These are phyloP conservation scores for Fusarium sp. DNA, from an alignment of 2,329 filamentous ascomycete species.

Conservation along the genomic window DNA sequence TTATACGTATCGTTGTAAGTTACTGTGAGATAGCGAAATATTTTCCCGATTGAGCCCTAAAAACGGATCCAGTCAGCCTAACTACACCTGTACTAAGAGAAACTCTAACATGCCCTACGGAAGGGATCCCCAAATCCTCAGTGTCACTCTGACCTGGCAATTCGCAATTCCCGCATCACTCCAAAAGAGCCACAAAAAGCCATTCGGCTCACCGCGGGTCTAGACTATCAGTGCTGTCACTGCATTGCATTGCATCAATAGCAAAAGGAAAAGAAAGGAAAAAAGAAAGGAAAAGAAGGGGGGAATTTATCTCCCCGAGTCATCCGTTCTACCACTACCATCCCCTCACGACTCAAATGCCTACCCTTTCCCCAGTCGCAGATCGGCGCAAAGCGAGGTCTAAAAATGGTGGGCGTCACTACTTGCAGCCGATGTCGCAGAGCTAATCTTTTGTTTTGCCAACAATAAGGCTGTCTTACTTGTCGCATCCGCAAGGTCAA, in stretches of 20 bases:
- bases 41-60: neutral
- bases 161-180: neutral
- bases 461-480: constrained; percentile 34
- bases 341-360: constrained; percentile 22
- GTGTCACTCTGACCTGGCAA: neutral
- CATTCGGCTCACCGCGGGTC: neutral
- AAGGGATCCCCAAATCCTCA: neutral
- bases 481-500: constrained; percentile 46
- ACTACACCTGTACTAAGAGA: neutral
- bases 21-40: neutral
- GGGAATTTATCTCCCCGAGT: constrained; percentile 1
- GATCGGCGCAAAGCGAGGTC: constrained; percentile 38
- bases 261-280: neutral
- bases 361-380: constrained; percentile 10
- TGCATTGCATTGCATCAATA: neutral
- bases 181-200: neutral
- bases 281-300: neutral
- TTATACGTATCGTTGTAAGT: too few relatives aligned
- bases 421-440: neutral
- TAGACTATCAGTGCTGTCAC: neutral
- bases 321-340: neutral
- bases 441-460: neutral
- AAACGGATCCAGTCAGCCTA: neutral
- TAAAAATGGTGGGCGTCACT: constrained; percentile 36
- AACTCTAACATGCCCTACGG: constrained; percentile 2